Evolutionary conservation across 176 grass and related monocot genomes (phyloP), one percentile per base, ranked within the genome.

Genomic region (Canna indica): DNA sequence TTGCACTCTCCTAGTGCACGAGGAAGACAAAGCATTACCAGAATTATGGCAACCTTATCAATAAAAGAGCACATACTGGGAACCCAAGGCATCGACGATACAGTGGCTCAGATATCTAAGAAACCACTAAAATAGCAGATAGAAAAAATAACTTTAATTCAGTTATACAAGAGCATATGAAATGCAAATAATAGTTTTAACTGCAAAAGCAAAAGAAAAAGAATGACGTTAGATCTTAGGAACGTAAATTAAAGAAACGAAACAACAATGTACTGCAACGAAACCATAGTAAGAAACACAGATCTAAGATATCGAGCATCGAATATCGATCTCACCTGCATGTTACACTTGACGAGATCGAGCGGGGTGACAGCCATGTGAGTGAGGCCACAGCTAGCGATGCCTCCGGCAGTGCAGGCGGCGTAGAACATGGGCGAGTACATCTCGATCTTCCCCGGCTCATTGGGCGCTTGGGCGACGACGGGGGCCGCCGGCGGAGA

Each of bases 281-380:
- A 50, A 50, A 18, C 17, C 13, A 14, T 50, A 50, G 4, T 50
- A 18, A 3, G 17, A 50, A 18, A 5, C 2, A 5, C 48, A 53
- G 20, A 53, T 53, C 48, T n/a, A 0, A n/a, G 48, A 12, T 32
- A 33, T 10, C 18, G 14, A 39, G 17, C 18, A 13, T 36, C 18
- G 33, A 16, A 25, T 14, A 32, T n/a, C 20, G 34, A 38, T 39
- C 63, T 47, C 14, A 70, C 68, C 68, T 70, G 44, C 68, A 70
- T 70, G 44, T 70, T 70, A 31, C 68, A 70, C 45, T 70, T 70
- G 44, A 70, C 68, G 15, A 70, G 44, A 38, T 50, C 68, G 7
- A 50, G 44, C 42, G 68, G 68, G 5, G 68, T 70, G 22, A 70
- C 68, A 4, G 68, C 42, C 42, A 31, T 70, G 44, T 70, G 42